Conservation (phyloP, 306 rosid genomes). For the Myrica gale region DNA sequence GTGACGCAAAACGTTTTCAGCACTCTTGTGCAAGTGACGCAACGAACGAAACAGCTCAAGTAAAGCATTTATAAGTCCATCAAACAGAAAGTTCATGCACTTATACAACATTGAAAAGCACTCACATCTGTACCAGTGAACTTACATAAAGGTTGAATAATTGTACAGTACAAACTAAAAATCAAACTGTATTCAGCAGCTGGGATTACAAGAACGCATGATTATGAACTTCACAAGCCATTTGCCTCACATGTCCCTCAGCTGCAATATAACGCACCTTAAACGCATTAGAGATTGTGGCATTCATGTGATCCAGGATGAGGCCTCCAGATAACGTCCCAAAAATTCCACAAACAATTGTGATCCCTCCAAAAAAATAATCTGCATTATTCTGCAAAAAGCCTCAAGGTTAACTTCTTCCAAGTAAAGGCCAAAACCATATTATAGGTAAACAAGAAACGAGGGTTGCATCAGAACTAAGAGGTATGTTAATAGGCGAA, state of each 20-base stretch:
- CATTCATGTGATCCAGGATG: slow-evolving; percentile 68
- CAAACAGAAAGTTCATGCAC: slow-evolving; percentile 1
- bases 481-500: slow-evolving; percentile 1
- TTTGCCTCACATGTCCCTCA: slow-evolving; percentile 2
- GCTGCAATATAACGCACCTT: slow-evolving; percentile 54
- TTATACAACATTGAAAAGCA: not conserved
- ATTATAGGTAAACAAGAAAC: slow-evolving; percentile 5
- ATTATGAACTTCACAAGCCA: not conserved
- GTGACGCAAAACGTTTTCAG: not conserved
- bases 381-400: slow-evolving; percentile 73
- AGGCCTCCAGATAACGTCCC: slow-evolving; percentile 88
- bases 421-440: not conserved
- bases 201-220: not conserved
- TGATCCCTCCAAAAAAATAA: slow-evolving; percentile 79
- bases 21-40: not conserved
- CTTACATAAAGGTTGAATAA: not conserved
- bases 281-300: slow-evolving; percentile 79
- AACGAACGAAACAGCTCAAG: not conserved
- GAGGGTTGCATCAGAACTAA: slow-evolving; percentile 16
- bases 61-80: not conserved
- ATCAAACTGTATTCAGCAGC: not conserved
- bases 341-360: slow-evolving; percentile 74
- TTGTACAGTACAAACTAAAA: not conserved
- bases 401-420: not conserved
- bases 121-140: not conserved